phyloP scores from a whole-genome alignment of 768 basidiomycete species.

The Myochromella boudieri region DNA sequence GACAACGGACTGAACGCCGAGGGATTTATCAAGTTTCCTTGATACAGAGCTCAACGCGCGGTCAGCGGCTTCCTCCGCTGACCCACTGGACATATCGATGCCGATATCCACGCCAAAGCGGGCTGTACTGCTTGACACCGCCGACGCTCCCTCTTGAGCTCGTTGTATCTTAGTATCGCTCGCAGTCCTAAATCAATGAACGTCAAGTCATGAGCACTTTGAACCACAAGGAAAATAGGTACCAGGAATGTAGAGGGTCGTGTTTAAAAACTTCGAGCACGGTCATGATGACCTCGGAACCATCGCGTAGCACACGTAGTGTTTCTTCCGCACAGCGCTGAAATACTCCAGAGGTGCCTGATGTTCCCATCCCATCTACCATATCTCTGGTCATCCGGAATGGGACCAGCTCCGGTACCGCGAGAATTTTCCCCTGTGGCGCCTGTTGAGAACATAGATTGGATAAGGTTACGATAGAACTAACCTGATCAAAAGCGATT shows the following conservation, averaged over 20 bases:
- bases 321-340: slow-evolving; percentile 95
- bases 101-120: slow-evolving; percentile 45
- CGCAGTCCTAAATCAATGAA: slow-evolving; percentile 56
- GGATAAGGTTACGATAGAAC: slow-evolving; percentile 14
- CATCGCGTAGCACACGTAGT: slow-evolving; percentile 81
- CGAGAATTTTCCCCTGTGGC: slow-evolving; percentile 72
- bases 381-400: slow-evolving; percentile 95
- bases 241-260: slow-evolving; percentile 95
- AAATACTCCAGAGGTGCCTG: slow-evolving; percentile 92
- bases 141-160: slow-evolving; percentile 47
- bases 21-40: slow-evolving; percentile 77
- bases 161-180: slow-evolving; percentile 73
- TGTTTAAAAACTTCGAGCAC: slow-evolving; percentile 96
- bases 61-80: slow-evolving; percentile 86
- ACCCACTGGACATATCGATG: slow-evolving; percentile 63
- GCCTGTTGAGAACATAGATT: no score
- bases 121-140: slow-evolving; percentile 23
- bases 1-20: slow-evolving; percentile 92
- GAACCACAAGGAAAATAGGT: not conserved
- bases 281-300: slow-evolving; percentile 87
- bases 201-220: not conserved
- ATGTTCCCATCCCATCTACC: slow-evolving; percentile 89
- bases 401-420: slow-evolving; percentile 84
- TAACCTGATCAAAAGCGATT: slow-evolving; percentile 92
- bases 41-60: slow-evolving; percentile 80